A percentile compares a stretch with the other conserved stretches of the same genome.
These are phyloP conservation scores for Eimeria maxima DNA, from an alignment of 169 alveolate species.

Conservation along the genomic window DNA sequence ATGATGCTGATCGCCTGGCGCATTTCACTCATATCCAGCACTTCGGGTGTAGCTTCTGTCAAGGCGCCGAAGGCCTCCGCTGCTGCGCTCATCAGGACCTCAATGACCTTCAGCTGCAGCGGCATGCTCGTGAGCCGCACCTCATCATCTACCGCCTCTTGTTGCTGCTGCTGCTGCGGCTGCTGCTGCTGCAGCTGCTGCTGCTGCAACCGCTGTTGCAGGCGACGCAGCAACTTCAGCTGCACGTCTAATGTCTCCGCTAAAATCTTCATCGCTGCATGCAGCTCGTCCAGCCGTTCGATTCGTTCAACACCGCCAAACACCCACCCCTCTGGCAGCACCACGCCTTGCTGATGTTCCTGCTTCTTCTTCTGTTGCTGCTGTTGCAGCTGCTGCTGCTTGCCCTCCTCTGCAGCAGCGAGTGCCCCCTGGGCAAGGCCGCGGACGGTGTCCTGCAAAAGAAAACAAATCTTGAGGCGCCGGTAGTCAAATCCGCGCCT, in stretches of 20 bases:
- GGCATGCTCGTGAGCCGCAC: slow-evolving; percentile 70
- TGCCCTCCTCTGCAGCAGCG: slow-evolving; percentile 41
- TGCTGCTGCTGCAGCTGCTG: slow-evolving; percentile 58
- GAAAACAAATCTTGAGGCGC: slow-evolving; percentile 28
- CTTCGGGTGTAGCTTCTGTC: slow-evolving; percentile 68
- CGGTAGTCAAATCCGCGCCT: slow-evolving; percentile 58
- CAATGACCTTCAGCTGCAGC: slow-evolving; percentile 50
- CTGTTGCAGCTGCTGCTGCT: slow-evolving; percentile 34
- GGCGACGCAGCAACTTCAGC: slow-evolving; percentile 75
- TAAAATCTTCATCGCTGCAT: slow-evolving; percentile 62
- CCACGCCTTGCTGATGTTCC: slow-evolving; percentile 22
- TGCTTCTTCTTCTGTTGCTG: neutral
- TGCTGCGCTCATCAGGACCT: slow-evolving; percentile 31
- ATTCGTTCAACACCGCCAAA: slow-evolving; percentile 73
- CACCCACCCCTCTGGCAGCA: slow-evolving; percentile 79
- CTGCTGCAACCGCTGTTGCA: slow-evolving; percentile 70
- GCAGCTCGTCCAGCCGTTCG: slow-evolving; percentile 72
- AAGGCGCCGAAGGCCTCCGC: slow-evolving; percentile 44
- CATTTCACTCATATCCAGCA: slow-evolving; percentile 79
- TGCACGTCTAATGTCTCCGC: slow-evolving; percentile 77
- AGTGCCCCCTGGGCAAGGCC: slow-evolving; percentile 66
- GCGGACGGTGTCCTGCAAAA: slow-evolving; percentile 13
- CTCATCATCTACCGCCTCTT: slow-evolving; percentile 76
- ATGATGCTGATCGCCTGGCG: slow-evolving; percentile 74
- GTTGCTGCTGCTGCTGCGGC: slow-evolving; percentile 61